Evolutionary conservation across 768 basidiomycete genomes (phyloP), one percentile per base, ranked within the genome.

Genomic region (Hygrocybe coccinea): DNA sequence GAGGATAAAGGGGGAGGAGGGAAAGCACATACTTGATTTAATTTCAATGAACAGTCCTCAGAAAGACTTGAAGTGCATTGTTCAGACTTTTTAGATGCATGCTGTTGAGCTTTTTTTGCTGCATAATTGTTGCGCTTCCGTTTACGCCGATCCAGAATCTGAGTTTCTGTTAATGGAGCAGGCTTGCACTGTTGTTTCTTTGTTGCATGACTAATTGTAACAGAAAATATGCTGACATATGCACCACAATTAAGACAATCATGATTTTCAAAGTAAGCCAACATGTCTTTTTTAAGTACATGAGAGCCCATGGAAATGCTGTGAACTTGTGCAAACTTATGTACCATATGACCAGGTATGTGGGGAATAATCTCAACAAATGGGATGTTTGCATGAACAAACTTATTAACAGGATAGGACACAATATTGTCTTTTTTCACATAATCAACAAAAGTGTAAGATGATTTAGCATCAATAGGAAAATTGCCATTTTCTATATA

Each of bases 21-120:
- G 29, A 50, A 56, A 2, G 29, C 29, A 29, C 59, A 21, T 46
- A 56, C 52, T 5, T 58, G 58, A 48, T 60, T 59, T 1, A 61
- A 60, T 0, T 60, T 58, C 55, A 58, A 63, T 2, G 60, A 58
- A 7, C 50, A 52, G 48, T 61, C 60, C 34, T 55, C 46, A 48
- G 51, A 54, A 6, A 21, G 29, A 29, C 29, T 29, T 29, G 29
- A 29, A 29, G 29, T 29, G 29, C 29, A 29, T 29, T 29, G 29
- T 29, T 29, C 29, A 29, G 29, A 29, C 29, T 29, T 29, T 38
- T 29, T 56, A 21, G 50, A 15, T 51, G 8, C 8, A 17, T 21
- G 14, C 22, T 29, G 17, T 25, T 47, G 12, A 29, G 15, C 22
- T 15, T 14, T 25, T 47, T 29, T 47, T 47, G 17, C 17, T 47